phyloP scores from a whole-genome alignment of 768 basidiomycete species.

The Pholiota microspora region DNA sequence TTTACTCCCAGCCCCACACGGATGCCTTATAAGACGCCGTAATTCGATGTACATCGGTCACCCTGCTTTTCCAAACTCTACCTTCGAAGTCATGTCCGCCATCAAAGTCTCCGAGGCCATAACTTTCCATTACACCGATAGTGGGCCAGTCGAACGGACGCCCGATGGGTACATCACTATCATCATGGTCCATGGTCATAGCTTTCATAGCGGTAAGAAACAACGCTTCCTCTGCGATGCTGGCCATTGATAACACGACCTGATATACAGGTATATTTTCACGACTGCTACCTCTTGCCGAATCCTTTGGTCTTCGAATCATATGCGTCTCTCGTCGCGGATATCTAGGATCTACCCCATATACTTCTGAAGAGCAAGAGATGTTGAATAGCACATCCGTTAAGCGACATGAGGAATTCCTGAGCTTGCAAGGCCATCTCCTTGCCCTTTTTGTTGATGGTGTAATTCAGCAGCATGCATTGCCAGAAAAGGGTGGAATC shows the following conservation, averaged over 20 bases:
- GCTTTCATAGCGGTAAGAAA: conserved; percentile 9
- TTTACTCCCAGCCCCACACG: no score
- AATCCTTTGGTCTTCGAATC: conserved; percentile 27
- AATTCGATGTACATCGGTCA: no score
- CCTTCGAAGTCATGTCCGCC: no score
- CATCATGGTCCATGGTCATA: conserved; percentile 8
- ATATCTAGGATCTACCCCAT: conserved; percentile 34
- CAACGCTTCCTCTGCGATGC: background rate
- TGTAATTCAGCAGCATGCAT: conserved; percentile 25
- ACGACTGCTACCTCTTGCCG: conserved; percentile 21
- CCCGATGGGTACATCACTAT: conserved; percentile 2
- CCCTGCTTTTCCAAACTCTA: no score
- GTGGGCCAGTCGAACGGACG: background rate
- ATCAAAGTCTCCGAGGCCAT: background rate
- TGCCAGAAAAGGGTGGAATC: conserved; percentile 30
- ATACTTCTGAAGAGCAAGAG: conserved; percentile 25
- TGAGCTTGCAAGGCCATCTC: conserved; percentile 29
- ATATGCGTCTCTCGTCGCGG: conserved; percentile 34
- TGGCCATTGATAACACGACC: background rate
- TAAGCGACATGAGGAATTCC: conserved; percentile 20
- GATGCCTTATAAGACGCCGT: no score
- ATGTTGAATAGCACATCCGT: conserved; percentile 18
- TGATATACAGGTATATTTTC: conserved; percentile 2
- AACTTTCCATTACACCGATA: conserved; percentile 9
- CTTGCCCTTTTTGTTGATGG: conserved; percentile 29